These are phyloP conservation scores for Yarrowia sp. DNA, from an alignment of 805 yeast species.

Conservation along the genomic window DNA sequence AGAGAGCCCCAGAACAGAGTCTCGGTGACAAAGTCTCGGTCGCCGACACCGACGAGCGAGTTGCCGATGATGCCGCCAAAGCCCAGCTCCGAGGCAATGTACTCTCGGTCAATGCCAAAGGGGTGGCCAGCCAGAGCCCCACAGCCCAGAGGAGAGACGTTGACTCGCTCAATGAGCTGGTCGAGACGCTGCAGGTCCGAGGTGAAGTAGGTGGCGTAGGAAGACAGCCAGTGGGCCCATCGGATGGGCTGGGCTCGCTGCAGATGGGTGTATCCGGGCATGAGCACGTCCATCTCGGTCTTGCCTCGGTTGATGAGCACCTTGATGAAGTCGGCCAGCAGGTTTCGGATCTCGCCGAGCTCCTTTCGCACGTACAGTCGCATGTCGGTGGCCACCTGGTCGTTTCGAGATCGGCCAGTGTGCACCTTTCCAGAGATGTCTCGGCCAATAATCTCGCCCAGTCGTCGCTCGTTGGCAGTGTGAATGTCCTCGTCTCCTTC, in stretches of 20 bases:
- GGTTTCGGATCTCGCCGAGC: constrained; percentile 62
- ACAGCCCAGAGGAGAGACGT: constrained; percentile 90
- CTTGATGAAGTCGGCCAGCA: constrained; percentile 66
- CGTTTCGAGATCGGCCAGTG: constrained; percentile 98
- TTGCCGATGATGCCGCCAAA: constrained; percentile 90
- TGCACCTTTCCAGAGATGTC: constrained; percentile 97
- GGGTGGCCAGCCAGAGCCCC: constrained; percentile 99
- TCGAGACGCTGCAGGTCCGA: constrained; percentile 86
- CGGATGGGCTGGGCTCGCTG: constrained; percentile 99
- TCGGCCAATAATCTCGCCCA: constrained; percentile 94
- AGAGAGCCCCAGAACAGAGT: constrained; percentile 93
- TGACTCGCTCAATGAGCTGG: constrained; percentile 81
- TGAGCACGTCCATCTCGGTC: constrained; percentile 84
- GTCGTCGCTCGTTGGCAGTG: constrained; percentile 96
- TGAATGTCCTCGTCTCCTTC: constrained; percentile 97
- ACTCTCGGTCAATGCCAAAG: constrained; percentile 97
- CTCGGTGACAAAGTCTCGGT: constrained; percentile 97
- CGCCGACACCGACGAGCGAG: constrained; percentile 95
- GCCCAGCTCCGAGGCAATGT: constrained; percentile 77
- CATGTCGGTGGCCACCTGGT: constrained; percentile 99
- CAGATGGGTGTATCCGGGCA: constrained; percentile 99
- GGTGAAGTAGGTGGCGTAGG: constrained; percentile 92
- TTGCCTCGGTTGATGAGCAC: constrained; percentile 78
- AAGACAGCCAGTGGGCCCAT: constrained; percentile 97
- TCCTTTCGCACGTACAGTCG: constrained; percentile 88